Base-by-base conservation (phyloP, 306 rosid species). In the Citrullus amarus region DNA sequence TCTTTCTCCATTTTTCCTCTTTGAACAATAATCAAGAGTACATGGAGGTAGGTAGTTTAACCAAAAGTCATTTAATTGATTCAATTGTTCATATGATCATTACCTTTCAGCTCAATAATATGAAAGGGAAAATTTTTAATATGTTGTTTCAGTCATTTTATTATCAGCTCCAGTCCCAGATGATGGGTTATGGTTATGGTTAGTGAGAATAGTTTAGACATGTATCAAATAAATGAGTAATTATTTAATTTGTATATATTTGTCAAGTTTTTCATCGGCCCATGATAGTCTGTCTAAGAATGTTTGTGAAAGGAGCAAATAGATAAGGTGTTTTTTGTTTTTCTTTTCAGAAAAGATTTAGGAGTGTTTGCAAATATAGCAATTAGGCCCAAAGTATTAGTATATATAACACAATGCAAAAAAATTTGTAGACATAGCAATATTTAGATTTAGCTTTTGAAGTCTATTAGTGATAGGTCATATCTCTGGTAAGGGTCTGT, bases 11-110 rank as follows among this genome's bases (percentile, higher is more conserved):
- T 82, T 95, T 82, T 83, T 80, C 79, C 85, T 82, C 84, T 69
- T 79, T 74, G 74, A 86, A 67, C 78, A 76, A 71, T 86, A 65
- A 82, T 74, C 25, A 36, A 65, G 71, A 56, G 55, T 56, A 66
- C 30, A 50, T 79, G 71, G 32, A 67, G 83, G 85, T 66, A 79
- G 83, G 83, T 80, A 79, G 63, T 14, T 76, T 79, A 79, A 10
- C 38, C 34, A 18, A 38, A 80, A 81, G 43, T 79, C 83, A 90
- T 90, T 93, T 54, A 82, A 86, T 94, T 92, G 81, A 88, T 91
- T 94, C 86, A 80, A 80, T 92, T 92, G 88, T 89, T 89, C 89
- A 81, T 79, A 79, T 72, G 43, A 72, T 72, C 76, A 69, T 71
- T 63, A 50, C 79, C 44, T 84, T 80, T 58, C 73, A 53, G 83